A percentile compares a stretch with the other conserved stretches of the same genome.
These are phyloP conservation scores for Xylariaceae sp. DNA, from an alignment of 2,329 filamentous ascomycete species.

Conservation along the genomic window DNA sequence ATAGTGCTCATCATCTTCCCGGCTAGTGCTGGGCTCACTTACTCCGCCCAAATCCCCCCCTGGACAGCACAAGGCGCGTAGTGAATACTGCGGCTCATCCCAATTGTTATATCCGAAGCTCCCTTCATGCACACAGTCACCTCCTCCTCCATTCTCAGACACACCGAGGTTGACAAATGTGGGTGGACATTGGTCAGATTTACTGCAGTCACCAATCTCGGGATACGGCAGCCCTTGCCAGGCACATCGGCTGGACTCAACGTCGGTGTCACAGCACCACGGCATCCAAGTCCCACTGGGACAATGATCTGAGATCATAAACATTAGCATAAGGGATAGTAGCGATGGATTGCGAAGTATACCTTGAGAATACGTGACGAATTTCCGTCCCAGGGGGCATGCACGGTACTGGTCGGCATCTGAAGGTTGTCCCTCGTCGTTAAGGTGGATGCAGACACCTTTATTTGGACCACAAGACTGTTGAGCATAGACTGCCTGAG, in stretches of 20 bases:
- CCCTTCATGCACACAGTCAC: neutral
- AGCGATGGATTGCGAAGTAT: neutral
- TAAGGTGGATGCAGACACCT: slow-evolving; percentile 7
- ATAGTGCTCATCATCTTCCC: neutral
- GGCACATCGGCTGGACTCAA: neutral
- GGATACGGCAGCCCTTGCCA: slow-evolving; percentile 4
- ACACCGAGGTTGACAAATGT: slow-evolving; percentile 6
- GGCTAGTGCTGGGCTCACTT: neutral
- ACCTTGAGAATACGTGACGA: slow-evolving; percentile 10
- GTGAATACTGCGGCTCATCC: too few relatives aligned
- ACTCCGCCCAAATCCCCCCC: slow-evolving; percentile 4
- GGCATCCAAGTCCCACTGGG: slow-evolving; percentile 34
- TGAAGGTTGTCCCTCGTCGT: neutral
- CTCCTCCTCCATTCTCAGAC: slow-evolving; percentile 3
- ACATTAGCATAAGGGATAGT: slow-evolving; percentile 26
- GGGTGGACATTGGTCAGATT: neutral
- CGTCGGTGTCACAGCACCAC: slow-evolving; percentile 9
- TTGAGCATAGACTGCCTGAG: neutral
- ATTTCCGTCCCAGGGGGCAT: slow-evolving; percentile 5
- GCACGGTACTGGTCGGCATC: neutral
- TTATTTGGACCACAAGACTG: slow-evolving; percentile 4
- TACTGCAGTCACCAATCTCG: neutral
- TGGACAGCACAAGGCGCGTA: slow-evolving; percentile 10
- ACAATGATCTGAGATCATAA: slow-evolving; percentile 29
- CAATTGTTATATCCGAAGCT: neutral